Evolutionary conservation across 345 rosid species (phyloP).

Genomic region (Draba incana): DNA sequence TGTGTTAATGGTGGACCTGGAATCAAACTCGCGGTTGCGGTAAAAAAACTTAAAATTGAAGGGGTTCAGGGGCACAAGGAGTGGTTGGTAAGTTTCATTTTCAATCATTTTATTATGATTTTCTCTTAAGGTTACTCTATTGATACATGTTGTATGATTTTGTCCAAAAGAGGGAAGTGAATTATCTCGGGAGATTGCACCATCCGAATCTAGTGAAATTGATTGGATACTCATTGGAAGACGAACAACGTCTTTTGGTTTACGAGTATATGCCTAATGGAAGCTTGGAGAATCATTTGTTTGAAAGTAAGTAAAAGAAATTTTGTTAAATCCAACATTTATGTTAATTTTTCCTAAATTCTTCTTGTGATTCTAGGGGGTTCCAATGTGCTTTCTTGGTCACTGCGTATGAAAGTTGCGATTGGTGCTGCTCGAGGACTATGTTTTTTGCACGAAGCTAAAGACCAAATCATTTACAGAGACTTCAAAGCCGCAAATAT

Average conservation of each 20-base stretch:
- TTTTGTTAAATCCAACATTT: neutral
- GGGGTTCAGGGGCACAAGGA: constrained; percentile 88
- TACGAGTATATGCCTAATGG: constrained; percentile 84
- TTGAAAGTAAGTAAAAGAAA: constrained; percentile 54
- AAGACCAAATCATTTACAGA: constrained; percentile 72
- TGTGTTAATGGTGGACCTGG: constrained; percentile 66
- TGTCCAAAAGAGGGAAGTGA: constrained; percentile 65
- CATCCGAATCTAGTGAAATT: constrained; percentile 82
- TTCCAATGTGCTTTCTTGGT: constrained; percentile 61
- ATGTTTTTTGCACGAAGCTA: constrained; percentile 69
- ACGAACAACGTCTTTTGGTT: constrained; percentile 72
- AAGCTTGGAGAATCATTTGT: constrained; percentile 76
- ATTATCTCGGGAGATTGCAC: constrained; percentile 70
- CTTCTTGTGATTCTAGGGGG: constrained; percentile 10
- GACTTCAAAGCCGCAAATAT: constrained; percentile 87
- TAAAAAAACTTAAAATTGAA: constrained; percentile 72
- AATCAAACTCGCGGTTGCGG: constrained; percentile 59
- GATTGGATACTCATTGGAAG: constrained; percentile 72
- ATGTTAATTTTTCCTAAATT: neutral
- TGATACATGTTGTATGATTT: neutral
- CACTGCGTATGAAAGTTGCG: constrained; percentile 64
- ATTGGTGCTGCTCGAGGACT: constrained; percentile 78
- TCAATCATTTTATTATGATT: neutral
- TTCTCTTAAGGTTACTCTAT: neutral
- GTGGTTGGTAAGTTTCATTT: constrained; percentile 68